Percentiles rank a stretch among this genome's conserved stretches.
Conservation (phyloP, 2,329 filamentous ascomycete species). For the Elsinoe batatas region DNA sequence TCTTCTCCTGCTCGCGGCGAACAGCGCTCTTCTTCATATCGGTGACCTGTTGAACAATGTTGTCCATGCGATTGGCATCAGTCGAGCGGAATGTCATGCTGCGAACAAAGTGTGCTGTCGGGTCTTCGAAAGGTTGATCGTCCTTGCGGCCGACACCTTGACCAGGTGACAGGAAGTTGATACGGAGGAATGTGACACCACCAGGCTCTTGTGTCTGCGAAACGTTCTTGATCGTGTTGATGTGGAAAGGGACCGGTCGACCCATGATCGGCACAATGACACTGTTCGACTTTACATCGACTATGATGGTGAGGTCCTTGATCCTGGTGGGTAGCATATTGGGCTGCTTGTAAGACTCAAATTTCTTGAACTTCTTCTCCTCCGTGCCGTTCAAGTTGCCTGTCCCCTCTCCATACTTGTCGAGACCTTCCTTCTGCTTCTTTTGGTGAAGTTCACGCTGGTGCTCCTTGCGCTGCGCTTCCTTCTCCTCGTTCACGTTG, state of each 20-base stretch:
- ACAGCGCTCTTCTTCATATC: constrained; percentile 90
- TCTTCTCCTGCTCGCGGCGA: constrained; percentile 95
- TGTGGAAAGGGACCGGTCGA: constrained; percentile 93
- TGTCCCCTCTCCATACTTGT: constrained; percentile 75
- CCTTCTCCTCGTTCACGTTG: constrained; percentile 80
- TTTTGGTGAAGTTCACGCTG: constrained; percentile 80
- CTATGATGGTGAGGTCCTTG: constrained; percentile 77
- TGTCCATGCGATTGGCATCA: constrained; percentile 77
- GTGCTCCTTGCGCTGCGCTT: constrained; percentile 77
- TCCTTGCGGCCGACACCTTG: constrained; percentile 96
- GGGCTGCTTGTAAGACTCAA: constrained; percentile 97
- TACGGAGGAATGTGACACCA: constrained; percentile 84
- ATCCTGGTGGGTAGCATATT: constrained; percentile 80
- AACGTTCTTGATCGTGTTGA: constrained; percentile 96
- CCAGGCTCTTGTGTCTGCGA: constrained; percentile 87
- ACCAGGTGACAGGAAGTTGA: constrained; percentile 94
- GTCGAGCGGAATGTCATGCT: constrained; percentile 91
- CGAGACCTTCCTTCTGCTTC: constrained; percentile 82
- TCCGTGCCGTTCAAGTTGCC: constrained; percentile 80
- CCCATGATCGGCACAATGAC: constrained; percentile 96
- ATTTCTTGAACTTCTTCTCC: constrained; percentile 97
- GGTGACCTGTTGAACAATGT: constrained; percentile 85
- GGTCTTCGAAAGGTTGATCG: constrained; percentile 90
- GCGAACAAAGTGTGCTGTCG: constrained; percentile 87
- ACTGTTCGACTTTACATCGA: constrained; percentile 82